These are phyloP conservation scores for Podila verticillata DNA, from an alignment of 192 early-diverging fungal species.

Conservation along the genomic window DNA sequence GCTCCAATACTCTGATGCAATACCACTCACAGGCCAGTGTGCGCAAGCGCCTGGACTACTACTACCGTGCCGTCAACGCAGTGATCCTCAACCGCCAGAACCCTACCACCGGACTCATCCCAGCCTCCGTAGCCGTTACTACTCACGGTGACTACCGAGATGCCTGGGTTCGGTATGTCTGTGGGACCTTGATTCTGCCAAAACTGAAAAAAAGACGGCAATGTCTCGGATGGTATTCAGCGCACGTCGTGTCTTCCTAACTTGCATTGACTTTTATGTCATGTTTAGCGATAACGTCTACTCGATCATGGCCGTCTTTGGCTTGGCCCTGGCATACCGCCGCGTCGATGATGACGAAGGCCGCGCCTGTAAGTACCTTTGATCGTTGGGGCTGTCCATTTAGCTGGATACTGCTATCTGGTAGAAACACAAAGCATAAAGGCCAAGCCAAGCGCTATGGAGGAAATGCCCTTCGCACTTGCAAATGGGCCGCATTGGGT, in stretches of 20 bases:
- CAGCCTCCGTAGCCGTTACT: slow-evolving; percentile 87
- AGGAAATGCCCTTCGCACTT: too few relatives aligned
- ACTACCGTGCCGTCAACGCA: slow-evolving; percentile 75
- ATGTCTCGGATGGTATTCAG: not conserved
- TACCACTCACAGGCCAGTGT: slow-evolving; percentile 43
- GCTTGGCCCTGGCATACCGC: slow-evolving; percentile 84
- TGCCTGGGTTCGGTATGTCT: slow-evolving; percentile 84
- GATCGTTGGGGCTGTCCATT: not conserved
- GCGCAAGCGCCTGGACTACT: slow-evolving; percentile 72
- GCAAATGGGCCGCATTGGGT: too few relatives aligned
- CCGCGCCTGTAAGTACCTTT: slow-evolving; percentile 74
- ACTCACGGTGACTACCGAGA: slow-evolving; percentile 90
- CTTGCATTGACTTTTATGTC: not conserved
- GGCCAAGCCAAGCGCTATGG: too few relatives aligned
- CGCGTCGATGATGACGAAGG: slow-evolving; percentile 86
- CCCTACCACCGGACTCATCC: slow-evolving; percentile 85
- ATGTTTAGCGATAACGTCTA: slow-evolving; percentile 85
- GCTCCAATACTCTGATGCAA: not conserved
- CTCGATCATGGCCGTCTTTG: slow-evolving; percentile 86
- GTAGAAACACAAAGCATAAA: too few relatives aligned
- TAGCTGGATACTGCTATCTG: too few relatives aligned
- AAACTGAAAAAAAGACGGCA: not conserved
- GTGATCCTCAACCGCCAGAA: slow-evolving; percentile 86
- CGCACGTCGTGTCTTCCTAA: not conserved
- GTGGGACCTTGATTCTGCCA: not conserved